phyloP scores from a whole-genome alignment of 495 filamentous ascomycete genomes.

The Lasiosphaeriaceae sp. region DNA sequence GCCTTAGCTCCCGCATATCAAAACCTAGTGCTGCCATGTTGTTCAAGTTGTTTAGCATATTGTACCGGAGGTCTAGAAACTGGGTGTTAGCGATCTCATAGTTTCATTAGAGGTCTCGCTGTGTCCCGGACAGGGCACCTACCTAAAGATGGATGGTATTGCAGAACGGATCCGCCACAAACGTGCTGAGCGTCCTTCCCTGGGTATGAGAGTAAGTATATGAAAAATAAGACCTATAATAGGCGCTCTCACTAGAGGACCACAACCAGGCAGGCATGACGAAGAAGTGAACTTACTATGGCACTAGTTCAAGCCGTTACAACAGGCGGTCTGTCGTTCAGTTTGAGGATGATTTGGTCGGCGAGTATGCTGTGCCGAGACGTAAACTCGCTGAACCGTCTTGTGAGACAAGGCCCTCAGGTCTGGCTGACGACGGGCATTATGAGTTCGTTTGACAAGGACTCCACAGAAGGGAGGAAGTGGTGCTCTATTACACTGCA shows the following conservation, averaged over 20 bases:
- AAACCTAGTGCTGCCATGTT: slow-evolving; percentile 22
- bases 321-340: background rate
- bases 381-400: slow-evolving; percentile 2
- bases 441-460: slow-evolving; percentile 7
- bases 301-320: background rate
- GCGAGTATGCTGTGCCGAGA: background rate
- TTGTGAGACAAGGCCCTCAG: slow-evolving; percentile 12
- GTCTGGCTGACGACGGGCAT: slow-evolving; percentile 5
- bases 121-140: background rate
- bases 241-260: background rate
- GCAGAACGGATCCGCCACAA: background rate
- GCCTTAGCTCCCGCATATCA: slow-evolving; percentile 22
- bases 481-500: slow-evolving; percentile 13
- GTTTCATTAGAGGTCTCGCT: too few relatives aligned
- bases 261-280: background rate
- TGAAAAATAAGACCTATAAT: background rate
- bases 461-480: slow-evolving; percentile 9
- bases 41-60: background rate
- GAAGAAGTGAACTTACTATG: background rate
- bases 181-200: background rate
- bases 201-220: background rate
- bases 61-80: too few relatives aligned
- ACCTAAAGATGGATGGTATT: background rate
- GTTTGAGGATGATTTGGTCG: background rate
- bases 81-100: background rate